Evolutionary conservation across 164 flowering plant species (phyloP).

Genomic region (Macadamia integrifolia): DNA sequence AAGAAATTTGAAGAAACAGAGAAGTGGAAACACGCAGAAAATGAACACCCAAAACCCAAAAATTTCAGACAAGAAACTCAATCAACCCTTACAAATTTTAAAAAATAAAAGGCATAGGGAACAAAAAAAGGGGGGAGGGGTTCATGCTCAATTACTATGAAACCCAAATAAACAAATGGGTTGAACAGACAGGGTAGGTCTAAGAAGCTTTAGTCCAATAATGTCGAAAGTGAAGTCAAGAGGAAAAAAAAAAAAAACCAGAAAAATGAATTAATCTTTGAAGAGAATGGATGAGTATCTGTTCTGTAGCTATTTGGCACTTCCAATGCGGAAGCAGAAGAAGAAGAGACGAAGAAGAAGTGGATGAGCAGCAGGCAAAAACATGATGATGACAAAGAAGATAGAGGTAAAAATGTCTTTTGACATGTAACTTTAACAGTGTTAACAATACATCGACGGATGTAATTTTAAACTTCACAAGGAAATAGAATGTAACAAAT

Average conservation of each 20-base stretch:
- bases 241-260: neutral
- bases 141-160: neutral
- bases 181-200: constrained; percentile 2
- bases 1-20: neutral
- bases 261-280: neutral
- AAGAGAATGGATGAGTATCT: constrained; percentile 6
- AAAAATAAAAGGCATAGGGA: neutral
- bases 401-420: no score
- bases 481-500: no score
- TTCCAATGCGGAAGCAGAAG: no score
- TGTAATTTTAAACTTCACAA: no score
- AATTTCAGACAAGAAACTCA: neutral
- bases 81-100: neutral
- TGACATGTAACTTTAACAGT: no score
- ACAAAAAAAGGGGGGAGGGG: neutral
- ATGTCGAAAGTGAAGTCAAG: neutral
- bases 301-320: no score
- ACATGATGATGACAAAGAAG: no score
- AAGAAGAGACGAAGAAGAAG: no score
- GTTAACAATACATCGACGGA: no score
- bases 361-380: no score
- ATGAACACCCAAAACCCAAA: neutral
- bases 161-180: neutral
- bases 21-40: neutral
- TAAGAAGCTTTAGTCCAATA: neutral